These are phyloP conservation scores for Lactifluus piperatus DNA, from an alignment of 768 basidiomycete species.

Conservation along the genomic window DNA sequence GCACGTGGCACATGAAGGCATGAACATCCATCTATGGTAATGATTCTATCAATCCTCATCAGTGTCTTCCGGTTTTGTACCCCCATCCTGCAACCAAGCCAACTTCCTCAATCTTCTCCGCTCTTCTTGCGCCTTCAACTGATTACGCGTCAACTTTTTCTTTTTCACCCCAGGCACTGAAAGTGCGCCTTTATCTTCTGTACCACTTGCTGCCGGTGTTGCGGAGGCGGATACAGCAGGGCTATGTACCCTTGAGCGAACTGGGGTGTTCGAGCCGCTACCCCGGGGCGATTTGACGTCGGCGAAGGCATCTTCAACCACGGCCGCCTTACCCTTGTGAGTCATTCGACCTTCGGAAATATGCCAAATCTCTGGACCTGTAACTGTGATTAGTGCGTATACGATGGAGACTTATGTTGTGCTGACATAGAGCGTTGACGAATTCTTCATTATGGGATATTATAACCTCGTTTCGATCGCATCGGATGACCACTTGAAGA, in stretches of 20 bases:
- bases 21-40: neutral
- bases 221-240: constrained; percentile 60
- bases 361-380: constrained; percentile 92
- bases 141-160: constrained; percentile 88
- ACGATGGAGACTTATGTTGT: constrained; percentile 15
- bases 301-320: constrained; percentile 77
- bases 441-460: constrained; percentile 95
- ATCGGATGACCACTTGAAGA: constrained; percentile 19
- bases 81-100: constrained; percentile 76
- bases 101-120: constrained; percentile 72
- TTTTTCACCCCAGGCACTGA: constrained; percentile 56
- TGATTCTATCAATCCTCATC: constrained; percentile 33
- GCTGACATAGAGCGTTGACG: constrained; percentile 70
- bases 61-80: constrained; percentile 75
- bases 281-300: constrained; percentile 62
- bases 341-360: constrained; percentile 79
- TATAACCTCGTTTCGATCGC: constrained; percentile 51
- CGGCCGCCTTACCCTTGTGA: constrained; percentile 79
- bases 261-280: constrained; percentile 64
- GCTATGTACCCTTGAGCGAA: constrained; percentile 58
- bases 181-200: constrained; percentile 44
- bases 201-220: constrained; percentile 76
- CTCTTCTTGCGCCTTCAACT: constrained; percentile 84
- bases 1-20: constrained; percentile 10
- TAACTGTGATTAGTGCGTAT: constrained; percentile 21